phyloP scores from a whole-genome alignment of 306 rosid species.

The Castanopsis chinensis region DNA sequence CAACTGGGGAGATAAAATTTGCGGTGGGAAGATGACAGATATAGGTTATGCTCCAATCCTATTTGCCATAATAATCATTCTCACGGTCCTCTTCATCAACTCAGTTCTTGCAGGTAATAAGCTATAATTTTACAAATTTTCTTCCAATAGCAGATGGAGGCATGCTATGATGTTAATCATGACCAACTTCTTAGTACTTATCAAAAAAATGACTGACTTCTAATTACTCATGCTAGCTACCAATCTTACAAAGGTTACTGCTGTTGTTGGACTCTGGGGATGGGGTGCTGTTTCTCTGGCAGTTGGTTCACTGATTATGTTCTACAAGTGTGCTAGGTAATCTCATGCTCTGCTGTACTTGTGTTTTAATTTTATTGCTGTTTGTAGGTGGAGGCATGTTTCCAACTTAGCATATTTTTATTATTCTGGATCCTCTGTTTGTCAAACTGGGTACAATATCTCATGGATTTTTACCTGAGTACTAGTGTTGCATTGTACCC shows the following conservation, averaged over 20 bases:
- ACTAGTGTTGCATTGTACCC: too few relatives aligned
- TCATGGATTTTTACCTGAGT: background rate
- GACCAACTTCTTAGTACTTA: constrained; percentile 33
- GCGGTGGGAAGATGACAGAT: constrained; percentile 44
- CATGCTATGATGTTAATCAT: constrained; percentile 5
- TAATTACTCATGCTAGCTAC: constrained; percentile 55
- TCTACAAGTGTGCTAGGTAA: constrained; percentile 92
- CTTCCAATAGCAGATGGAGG: constrained; percentile 12
- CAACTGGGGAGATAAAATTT: constrained; percentile 52
- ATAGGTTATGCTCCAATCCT: constrained; percentile 83
- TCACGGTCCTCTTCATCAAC: constrained; percentile 62
- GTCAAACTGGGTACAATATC: background rate
- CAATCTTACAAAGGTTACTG: constrained; percentile 79
- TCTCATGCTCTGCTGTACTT: constrained; percentile 12
- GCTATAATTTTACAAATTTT: constrained; percentile 21
- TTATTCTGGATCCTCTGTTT: background rate
- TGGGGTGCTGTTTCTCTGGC: constrained; percentile 69
- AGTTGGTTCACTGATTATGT: constrained; percentile 58
- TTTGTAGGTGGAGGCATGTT: background rate
- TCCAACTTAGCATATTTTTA: background rate
- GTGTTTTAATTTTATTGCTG: constrained; percentile 19
- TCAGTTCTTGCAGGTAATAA: constrained; percentile 71
- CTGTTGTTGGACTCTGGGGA: constrained; percentile 82
- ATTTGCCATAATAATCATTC: constrained; percentile 48
- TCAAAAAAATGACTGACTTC: constrained; percentile 22